Evolutionary conservation across 257 asterid species (phyloP).

Genomic region (Lantana camara): DNA sequence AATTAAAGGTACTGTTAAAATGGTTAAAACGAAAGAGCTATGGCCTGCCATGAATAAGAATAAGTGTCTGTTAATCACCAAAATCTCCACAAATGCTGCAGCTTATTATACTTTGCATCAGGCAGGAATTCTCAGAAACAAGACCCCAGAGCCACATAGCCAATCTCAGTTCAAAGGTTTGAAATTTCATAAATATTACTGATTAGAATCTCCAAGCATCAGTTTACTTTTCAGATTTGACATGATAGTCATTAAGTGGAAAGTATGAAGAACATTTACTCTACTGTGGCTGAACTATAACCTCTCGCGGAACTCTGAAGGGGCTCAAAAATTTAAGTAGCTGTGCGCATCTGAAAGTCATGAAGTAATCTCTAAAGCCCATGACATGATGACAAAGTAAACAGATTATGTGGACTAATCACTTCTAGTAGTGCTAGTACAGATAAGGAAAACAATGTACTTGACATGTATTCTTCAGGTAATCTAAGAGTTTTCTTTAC

Average conservation of each 20-base stretch:
- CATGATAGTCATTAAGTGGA: conserved; percentile 9
- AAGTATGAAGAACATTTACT: neutral
- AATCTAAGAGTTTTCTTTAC: conserved; percentile 20
- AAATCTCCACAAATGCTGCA: conserved; percentile 11
- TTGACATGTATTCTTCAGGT: conserved; percentile 24
- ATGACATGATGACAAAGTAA: conserved; percentile 16
- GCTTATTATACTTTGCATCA: no score
- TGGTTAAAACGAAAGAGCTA: neutral
- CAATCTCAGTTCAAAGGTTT: conserved; percentile 2
- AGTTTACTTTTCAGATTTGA: neutral
- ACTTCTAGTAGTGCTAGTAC: conserved; percentile 12
- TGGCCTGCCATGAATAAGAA: neutral
- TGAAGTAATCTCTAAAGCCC: conserved; percentile 23
- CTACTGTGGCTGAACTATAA: conserved; percentile 17
- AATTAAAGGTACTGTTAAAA: no score
- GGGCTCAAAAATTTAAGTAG: conserved; percentile 14
- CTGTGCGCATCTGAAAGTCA: conserved; percentile 19
- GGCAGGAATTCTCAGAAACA: neutral
- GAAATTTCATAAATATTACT: neutral
- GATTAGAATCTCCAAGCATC: conserved; percentile 16
- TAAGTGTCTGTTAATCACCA: neutral
- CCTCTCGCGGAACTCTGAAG: conserved; percentile 3
- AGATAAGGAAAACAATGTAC: neutral
- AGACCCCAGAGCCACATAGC: neutral
- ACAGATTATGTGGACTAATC: conserved; percentile 17